Conservation (phyloP, 208 protist species). For the Trypanosoma theileri region DNA sequence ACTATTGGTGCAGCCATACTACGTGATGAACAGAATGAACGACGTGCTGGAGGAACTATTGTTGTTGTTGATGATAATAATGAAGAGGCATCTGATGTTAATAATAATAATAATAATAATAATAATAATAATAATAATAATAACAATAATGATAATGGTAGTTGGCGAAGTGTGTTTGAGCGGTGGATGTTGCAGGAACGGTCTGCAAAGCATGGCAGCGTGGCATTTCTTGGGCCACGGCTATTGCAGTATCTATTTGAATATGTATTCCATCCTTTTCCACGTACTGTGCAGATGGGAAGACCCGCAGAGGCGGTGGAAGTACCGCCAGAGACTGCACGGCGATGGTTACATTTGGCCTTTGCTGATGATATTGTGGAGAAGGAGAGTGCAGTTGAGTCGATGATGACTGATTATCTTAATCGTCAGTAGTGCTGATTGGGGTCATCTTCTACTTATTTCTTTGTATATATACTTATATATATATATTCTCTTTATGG, state of each 20-base stretch:
- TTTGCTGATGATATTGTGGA: background rate
- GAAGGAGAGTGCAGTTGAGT: conserved; percentile 9
- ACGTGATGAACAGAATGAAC: conserved; percentile 36
- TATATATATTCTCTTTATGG: background rate
- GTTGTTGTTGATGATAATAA: conserved; percentile 25
- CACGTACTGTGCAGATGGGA: background rate
- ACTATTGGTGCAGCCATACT: conserved; percentile 52
- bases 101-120: conserved; percentile 16
- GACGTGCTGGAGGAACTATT: background rate
- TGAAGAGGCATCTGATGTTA: background rate
- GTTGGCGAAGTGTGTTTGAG: conserved; percentile 23
- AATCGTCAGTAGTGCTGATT: conserved; percentile 1
- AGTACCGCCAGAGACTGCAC: conserved; percentile 4
- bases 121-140: conserved; percentile 21
- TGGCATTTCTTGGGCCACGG: conserved; percentile 33
- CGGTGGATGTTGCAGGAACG: conserved; percentile 17
- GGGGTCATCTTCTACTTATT: conserved; percentile 22
- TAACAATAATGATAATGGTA: conserved; percentile 6
- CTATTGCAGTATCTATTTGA: conserved; percentile 70
- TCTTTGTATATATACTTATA: conserved; percentile 14
- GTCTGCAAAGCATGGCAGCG: background rate
- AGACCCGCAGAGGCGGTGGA: background rate
- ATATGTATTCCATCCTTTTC: conserved; percentile 42
- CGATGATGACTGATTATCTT: conserved; percentile 24
- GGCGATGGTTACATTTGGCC: conserved; percentile 29